Evolutionary conservation across 495 filamentous ascomycete species (phyloP), one percentile per base, ranked within the genome.

Genomic region (Penicillium coprophilum): DNA sequence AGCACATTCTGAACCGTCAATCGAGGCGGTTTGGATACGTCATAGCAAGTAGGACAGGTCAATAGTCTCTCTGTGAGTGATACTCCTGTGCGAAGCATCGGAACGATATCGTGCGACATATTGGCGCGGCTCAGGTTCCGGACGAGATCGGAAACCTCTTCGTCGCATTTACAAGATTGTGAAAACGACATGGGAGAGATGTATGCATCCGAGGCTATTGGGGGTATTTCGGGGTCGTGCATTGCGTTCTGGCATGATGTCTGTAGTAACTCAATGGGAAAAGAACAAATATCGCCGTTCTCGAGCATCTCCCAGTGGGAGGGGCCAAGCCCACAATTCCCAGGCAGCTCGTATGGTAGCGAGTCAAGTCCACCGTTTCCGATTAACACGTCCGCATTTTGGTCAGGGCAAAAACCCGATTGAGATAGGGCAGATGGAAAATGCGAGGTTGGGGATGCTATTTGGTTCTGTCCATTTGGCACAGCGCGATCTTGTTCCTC

Each of bases 1-100:
- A 68, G 57, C 5, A 68, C 65, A 45, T 68, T 68, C 45, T 68
- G 65, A 11, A 66, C 63, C 0, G 65, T 68, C 4, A 66, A n/a
- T 28, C 62, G 59, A 13, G 65, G 65, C 19, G 65, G 63, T 23
- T 68, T 68, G 2, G 65, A 65, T 12, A 61, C 55, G 20, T 68
- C 65, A 43, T 68, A 68, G 59, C 65, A 68, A 24, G 56, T 50
- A 3, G 57, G 63, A 56, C 65, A 68, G 0, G 40, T 57, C 5
- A 68, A 55, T 39, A 68, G 31, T 13, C 57, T 49, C 24, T 68
- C 62, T 36, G 57, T 40, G 17, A 68, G 55, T 7, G 51, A 41
- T 1, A 63, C 23, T 2, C 65, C 65, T 0, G 45, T 40, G 30
- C 65, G 65, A 43, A 68, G 55, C 28, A 28, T 61, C 21, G 50